These are phyloP conservation scores for Sesbania bispinosa DNA, from an alignment of 306 rosid species.

Conservation along the genomic window DNA sequence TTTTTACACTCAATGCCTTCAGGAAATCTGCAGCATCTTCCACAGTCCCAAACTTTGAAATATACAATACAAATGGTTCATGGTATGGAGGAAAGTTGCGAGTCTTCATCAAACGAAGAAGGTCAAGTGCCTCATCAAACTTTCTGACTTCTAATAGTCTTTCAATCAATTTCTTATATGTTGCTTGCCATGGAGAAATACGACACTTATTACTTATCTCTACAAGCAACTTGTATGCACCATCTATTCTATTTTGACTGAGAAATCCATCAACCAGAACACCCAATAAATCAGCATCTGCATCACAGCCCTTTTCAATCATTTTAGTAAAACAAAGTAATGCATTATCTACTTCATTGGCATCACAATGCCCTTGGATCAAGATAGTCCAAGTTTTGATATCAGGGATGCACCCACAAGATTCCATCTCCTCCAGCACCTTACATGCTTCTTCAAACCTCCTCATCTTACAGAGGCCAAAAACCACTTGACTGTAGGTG, in stretches of 20 bases:
- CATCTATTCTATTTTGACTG: constrained; percentile 45
- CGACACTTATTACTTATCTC: constrained; percentile 43
- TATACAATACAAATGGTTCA: constrained; percentile 53
- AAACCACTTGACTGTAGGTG: constrained; percentile 75
- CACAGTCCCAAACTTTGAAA: constrained; percentile 70
- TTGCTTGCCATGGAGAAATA: constrained; percentile 74
- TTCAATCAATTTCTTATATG: constrained; percentile 57
- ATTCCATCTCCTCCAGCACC: constrained; percentile 67
- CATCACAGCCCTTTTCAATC: constrained; percentile 46
- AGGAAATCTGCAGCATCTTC: constrained; percentile 65
- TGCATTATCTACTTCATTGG: constrained; percentile 55
- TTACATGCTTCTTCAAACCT: constrained; percentile 63
- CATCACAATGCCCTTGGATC: constrained; percentile 74
- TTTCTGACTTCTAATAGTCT: constrained; percentile 46
- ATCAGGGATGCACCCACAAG: constrained; percentile 56
- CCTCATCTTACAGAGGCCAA: constrained; percentile 66
- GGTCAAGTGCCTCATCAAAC: constrained; percentile 67
- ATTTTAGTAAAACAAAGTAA: constrained; percentile 58
- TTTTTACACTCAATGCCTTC: constrained; percentile 54
- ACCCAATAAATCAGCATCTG: constrained; percentile 69
- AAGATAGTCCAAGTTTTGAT: constrained; percentile 85
- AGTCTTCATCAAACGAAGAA: constrained; percentile 64
- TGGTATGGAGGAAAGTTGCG: constrained; percentile 61
- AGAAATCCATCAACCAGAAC: constrained; percentile 65
- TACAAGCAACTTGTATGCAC: constrained; percentile 55